phyloP scores from a whole-genome alignment of 2,329 filamentous ascomycete species.

The Hypomyces perniciosus region DNA sequence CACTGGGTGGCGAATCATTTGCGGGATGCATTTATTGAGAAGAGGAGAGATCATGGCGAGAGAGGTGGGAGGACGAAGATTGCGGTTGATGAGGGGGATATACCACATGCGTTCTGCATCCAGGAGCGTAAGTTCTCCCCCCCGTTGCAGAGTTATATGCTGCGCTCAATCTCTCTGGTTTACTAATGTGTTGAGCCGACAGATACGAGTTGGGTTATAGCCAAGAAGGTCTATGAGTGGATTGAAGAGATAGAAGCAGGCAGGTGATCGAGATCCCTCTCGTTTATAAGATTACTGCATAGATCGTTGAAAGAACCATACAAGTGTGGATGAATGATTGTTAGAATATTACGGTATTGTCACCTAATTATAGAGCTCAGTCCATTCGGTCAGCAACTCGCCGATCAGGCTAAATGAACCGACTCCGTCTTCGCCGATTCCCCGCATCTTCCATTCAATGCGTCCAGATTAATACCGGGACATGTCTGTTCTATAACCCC shows the following conservation, averaged over 20 bases:
- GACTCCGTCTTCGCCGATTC: too few species aligned
- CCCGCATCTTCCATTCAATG: not conserved
- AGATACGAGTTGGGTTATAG: constrained; percentile 25
- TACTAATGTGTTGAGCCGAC: constrained; percentile 5
- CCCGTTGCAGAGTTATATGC: not conserved
- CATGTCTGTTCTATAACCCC: not conserved
- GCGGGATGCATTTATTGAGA: constrained; percentile 50
- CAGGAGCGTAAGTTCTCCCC: constrained; percentile 28
- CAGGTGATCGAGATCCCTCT: not conserved
- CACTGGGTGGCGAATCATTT: constrained; percentile 56
- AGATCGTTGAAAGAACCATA: too few species aligned
- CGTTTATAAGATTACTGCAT: not conserved
- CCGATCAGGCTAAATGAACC: too few species aligned
- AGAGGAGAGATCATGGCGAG: constrained; percentile 26
- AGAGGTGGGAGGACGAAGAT: constrained; percentile 40
- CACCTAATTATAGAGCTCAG: too few species aligned
- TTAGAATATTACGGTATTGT: too few species aligned
- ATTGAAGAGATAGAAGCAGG: constrained; percentile 22
- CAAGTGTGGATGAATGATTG: too few species aligned
- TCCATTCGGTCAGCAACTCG: too few species aligned
- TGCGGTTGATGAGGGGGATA: constrained; percentile 47
- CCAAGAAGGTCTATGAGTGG: constrained; percentile 25
- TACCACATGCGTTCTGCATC: constrained; percentile 57
- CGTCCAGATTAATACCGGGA: too few species aligned
- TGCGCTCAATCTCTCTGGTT: not conserved